Base-by-base conservation (phyloP, 768 basidiomycete species). In the Lactarius evosmus region DNA sequence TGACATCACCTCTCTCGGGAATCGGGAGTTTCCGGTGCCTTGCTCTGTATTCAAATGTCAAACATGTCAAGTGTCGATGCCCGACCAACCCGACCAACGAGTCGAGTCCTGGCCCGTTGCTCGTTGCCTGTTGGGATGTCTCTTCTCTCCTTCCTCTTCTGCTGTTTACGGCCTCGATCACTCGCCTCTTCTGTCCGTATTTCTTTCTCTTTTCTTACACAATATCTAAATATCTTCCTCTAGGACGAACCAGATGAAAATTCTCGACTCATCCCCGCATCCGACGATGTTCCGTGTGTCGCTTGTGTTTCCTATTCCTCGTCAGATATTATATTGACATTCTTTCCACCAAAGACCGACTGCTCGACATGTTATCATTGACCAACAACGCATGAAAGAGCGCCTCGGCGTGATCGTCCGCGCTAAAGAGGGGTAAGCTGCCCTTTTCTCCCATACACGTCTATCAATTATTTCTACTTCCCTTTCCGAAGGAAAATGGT, bases 401-500 rank as follows among this genome's bases (percentile, higher is more conserved):
- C 74, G 82, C 27, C 73, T 86, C 56, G 76, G 78, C 4, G 74
- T 78, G 9, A 86, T 88, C 34, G 84, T 88, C 30, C 82, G 84
- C 4, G 73, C 81, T 2, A 85, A 84, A 70, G 83, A 86, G 74
- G 80, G 83, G 86, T 86, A 63, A 63, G 80, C 25, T 16, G 29
- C 52, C 25, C 22, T 51, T 19, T 56, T 17, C 46, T 19, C 9
- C 60, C 27, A 58, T 49, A 44, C 40, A 46, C 25, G 40, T 33
- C 49, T 34, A 33, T 58, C 41, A n/a, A 53, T 38, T 53, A 25
- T 17, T 36, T 36, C n/a, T n/a, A 38, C 9, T 9, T n/a, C 61
- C 36, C 1, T 32, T 30, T 14, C 60, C 32, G 36, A 72, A 88
- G 86, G 34, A 86, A 83, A 79, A 88, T 88, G 87, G 86, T 88